These are phyloP conservation scores for Hymenoscyphus repandus DNA, from an alignment of 2,329 filamentous ascomycete genomes.

Conservation along the genomic window DNA sequence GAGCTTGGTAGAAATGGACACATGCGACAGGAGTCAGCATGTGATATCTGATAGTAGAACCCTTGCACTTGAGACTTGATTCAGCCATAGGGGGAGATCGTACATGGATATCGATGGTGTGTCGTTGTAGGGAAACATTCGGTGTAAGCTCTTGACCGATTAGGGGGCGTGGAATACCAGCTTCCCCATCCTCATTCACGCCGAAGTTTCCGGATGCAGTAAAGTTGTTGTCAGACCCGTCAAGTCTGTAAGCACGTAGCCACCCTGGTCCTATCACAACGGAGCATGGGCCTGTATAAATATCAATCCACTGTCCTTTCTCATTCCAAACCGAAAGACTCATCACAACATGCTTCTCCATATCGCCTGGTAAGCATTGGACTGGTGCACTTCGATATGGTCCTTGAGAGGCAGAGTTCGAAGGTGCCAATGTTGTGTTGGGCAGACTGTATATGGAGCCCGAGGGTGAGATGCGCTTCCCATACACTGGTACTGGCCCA, in stretches of 20 bases:
- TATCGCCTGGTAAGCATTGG: slow-evolving; percentile 34
- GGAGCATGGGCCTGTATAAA: slow-evolving; percentile 46
- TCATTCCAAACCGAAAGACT: slow-evolving; percentile 59
- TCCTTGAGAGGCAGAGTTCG: slow-evolving; percentile 76
- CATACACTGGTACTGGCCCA: slow-evolving; percentile 25
- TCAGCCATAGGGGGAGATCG: slow-evolving; percentile 75
- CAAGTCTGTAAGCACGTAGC: slow-evolving; percentile 50
- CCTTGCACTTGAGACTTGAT: slow-evolving; percentile 63
- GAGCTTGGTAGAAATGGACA: slow-evolving; percentile 73
- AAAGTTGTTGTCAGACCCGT: slow-evolving; percentile 31
- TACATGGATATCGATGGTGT: slow-evolving; percentile 88
- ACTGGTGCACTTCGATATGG: slow-evolving; percentile 51
- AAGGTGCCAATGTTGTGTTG: slow-evolving; percentile 54
- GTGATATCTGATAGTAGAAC: slow-evolving; percentile 73
- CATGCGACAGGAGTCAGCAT: slow-evolving; percentile 73
- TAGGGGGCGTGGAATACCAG: slow-evolving; percentile 41
- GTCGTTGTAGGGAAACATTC: slow-evolving; percentile 84
- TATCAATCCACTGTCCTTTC: slow-evolving; percentile 54
- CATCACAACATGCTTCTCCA: slow-evolving; percentile 44
- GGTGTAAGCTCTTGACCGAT: slow-evolving; percentile 83
- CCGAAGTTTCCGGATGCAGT: slow-evolving; percentile 5
- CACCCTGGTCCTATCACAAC: slow-evolving; percentile 53
- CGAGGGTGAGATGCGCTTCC: slow-evolving; percentile 14
- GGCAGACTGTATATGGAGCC: slow-evolving; percentile 24
- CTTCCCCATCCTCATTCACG: slow-evolving; percentile 16